Conservation (phyloP, 139 green algal species). For the Axilococcus clingmanii region DNA sequence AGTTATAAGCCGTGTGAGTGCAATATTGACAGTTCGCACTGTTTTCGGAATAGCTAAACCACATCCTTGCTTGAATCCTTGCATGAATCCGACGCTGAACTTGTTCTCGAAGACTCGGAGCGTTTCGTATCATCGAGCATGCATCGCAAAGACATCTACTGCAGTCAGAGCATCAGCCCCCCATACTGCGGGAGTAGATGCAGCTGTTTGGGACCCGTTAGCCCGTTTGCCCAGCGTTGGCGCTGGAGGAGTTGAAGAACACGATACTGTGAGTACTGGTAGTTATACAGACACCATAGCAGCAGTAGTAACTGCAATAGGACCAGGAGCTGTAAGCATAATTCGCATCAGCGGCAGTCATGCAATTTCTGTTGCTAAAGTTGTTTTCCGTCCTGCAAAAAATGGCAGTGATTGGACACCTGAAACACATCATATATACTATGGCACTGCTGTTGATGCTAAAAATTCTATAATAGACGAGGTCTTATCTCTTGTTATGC, state of each 20-base stretch:
- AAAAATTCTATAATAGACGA: conserved; percentile 44
- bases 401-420: conserved; percentile 35
- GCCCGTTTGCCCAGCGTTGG: too few species aligned
- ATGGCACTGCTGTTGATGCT: conserved; percentile 58
- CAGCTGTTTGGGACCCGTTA: neutral
- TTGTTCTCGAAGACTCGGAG: too few species aligned
- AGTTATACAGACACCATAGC: conserved; percentile 77
- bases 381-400: conserved; percentile 43
- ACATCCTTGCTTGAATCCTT: too few species aligned
- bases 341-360: conserved; percentile 71
- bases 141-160: too few species aligned
- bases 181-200: conserved; percentile 7
- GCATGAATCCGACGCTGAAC: too few species aligned
- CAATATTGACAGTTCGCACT: too few species aligned
- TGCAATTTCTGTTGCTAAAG: conserved; percentile 39
- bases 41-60: too few species aligned
- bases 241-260: too few species aligned
- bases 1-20: too few species aligned
- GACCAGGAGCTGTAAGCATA: conserved; percentile 72
- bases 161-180: neutral
- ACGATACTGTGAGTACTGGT: too few species aligned
- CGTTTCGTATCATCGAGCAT: too few species aligned
- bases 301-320: conserved; percentile 58
- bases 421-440: conserved; percentile 68
- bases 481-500: conserved; percentile 74